A percentile compares a stretch with the other conserved stretches of the same genome.
phyloP scores from a whole-genome alignment of 306 rosid genomes.

The Urtica urens region DNA sequence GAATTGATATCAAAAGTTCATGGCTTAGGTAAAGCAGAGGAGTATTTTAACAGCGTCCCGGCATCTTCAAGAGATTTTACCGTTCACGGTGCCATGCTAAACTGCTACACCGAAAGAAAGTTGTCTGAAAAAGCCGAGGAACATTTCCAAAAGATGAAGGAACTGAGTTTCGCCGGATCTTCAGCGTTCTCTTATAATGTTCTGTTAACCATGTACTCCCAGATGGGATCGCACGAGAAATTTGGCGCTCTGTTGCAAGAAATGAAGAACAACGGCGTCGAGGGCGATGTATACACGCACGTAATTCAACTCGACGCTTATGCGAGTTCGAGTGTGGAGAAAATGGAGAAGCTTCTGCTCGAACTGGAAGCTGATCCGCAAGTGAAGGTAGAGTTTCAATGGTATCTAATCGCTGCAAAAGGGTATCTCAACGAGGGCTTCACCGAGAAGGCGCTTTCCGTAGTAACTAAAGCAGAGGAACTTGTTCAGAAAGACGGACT shows the following conservation, averaged over 20 bases:
- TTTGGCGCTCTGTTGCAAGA: conserved; percentile 35
- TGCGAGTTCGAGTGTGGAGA: conserved; percentile 22
- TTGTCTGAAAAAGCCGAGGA: conserved; percentile 44
- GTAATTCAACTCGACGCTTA: conserved; percentile 42
- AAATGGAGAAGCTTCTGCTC: conserved; percentile 47
- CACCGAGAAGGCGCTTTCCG: conserved; percentile 26
- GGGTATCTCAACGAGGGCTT: conserved; percentile 42
- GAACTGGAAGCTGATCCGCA: conserved; percentile 46
- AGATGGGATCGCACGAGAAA: conserved; percentile 36
- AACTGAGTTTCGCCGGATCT: conserved; percentile 14
- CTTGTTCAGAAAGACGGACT: neutral
- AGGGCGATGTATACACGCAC: conserved; percentile 21
- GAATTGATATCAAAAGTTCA: conserved; percentile 49
- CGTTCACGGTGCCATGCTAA: conserved; percentile 44
- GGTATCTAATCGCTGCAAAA: conserved; percentile 38
- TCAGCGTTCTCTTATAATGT: conserved; percentile 30
- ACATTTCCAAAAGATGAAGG: conserved; percentile 39
- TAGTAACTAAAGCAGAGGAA: conserved; percentile 40
- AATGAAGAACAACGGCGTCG: conserved; percentile 42
- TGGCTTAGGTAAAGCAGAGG: conserved; percentile 54
- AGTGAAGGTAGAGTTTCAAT: conserved; percentile 31
- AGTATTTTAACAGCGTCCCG: conserved; percentile 28
- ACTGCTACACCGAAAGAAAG: conserved; percentile 40
- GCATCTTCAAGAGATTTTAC: conserved; percentile 24
- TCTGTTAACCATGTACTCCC: conserved; percentile 51